These are phyloP conservation scores for Suhomyces bribrorum DNA, from an alignment of 1,139 yeast genomes.

Conservation along the genomic window DNA sequence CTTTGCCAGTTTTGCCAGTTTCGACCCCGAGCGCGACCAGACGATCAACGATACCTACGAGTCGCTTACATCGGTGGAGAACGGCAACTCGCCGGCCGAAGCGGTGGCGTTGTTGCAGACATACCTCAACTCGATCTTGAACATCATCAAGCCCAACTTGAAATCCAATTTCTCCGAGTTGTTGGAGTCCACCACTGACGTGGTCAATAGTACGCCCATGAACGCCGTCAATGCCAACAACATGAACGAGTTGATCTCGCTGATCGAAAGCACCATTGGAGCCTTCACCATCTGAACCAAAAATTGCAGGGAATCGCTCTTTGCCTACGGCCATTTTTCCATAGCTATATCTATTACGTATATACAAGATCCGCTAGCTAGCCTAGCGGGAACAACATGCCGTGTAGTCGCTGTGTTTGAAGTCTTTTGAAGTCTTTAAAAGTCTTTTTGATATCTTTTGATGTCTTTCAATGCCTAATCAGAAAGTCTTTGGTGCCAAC, in stretches of 20 bases:
- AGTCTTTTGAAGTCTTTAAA: not conserved
- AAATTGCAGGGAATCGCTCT: too few species aligned
- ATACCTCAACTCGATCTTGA: constrained; percentile 15
- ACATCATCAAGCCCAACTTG: constrained; percentile 14
- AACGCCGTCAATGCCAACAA: constrained; percentile 17
- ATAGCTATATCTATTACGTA: constrained; percentile 1
- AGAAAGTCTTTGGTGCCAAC: constrained; percentile 85
- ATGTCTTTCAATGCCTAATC: constrained; percentile 15
- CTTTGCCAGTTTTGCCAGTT: constrained; percentile 9
- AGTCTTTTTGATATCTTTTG: not conserved
- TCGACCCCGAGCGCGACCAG: constrained; percentile 14
- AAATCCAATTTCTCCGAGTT: constrained; percentile 18
- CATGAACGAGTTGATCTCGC: constrained; percentile 24
- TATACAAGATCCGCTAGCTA: constrained; percentile 4
- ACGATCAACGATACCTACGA: constrained; percentile 19
- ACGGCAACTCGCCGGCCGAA: constrained; percentile 13
- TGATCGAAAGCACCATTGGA: constrained; percentile 28
- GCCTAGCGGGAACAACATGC: not conserved
- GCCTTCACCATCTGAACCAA: constrained; percentile 19
- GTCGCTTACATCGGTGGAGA: constrained; percentile 17
- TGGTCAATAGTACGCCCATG: constrained; percentile 21
- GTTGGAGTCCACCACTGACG: constrained; percentile 17
- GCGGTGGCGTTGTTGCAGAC: constrained; percentile 14
- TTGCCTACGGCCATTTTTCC: not conserved
- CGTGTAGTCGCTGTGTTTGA: too few species aligned